These are phyloP conservation scores for Blastocystis sp. DNA, from an alignment of 352 stramenopile genomes.

Conservation along the genomic window DNA sequence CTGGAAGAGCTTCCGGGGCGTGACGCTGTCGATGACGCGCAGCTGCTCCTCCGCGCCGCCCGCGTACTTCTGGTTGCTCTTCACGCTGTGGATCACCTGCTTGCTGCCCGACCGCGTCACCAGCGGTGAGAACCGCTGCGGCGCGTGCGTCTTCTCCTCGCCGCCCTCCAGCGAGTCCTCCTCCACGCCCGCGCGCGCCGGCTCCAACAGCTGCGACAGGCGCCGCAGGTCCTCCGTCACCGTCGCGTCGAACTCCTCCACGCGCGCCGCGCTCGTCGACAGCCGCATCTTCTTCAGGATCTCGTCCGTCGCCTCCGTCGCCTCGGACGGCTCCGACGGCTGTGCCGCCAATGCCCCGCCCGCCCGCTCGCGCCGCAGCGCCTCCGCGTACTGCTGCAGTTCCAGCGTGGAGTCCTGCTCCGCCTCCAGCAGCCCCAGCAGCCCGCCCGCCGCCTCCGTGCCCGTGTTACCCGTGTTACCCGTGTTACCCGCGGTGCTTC, in stretches of 20 bases:
- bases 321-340: background rate
- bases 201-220: constrained; percentile 22
- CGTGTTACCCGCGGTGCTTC: too few species aligned
- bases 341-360: background rate
- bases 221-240: constrained; percentile 35
- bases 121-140: constrained; percentile 40
- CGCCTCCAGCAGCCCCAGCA: constrained; percentile 21
- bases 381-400: constrained; percentile 2
- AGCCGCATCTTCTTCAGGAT: constrained; percentile 22
- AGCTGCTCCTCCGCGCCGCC: background rate
- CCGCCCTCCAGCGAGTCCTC: background rate
- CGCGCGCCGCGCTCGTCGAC: background rate
- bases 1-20: constrained; percentile 9
- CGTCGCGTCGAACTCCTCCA: constrained; percentile 19
- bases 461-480: background rate
- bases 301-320: constrained; percentile 2
- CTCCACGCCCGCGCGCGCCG: too few species aligned
- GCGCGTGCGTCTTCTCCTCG: background rate
- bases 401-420: constrained; percentile 26
- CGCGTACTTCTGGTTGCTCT: constrained; percentile 55
- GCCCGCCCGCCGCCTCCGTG: background rate
- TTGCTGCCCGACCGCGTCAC: background rate
- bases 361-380: background rate
- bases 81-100: constrained; percentile 38
- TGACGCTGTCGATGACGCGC: background rate